Conservation (phyloP, 2,329 filamentous ascomycete species). For the Trichoderma gracile region DNA sequence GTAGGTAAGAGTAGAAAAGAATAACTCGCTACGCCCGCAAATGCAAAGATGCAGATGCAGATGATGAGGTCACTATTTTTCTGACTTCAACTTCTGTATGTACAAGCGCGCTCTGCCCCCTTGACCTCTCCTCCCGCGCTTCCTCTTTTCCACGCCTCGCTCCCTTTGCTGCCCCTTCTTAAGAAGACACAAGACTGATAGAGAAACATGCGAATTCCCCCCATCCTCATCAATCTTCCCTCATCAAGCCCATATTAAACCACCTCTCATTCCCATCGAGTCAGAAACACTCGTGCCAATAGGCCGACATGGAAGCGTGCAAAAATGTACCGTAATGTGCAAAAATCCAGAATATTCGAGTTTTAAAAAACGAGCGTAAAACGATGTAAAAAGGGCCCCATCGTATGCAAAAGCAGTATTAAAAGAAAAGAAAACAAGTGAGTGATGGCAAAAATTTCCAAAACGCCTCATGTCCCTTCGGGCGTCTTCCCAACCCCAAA, state of each 20-base stretch:
- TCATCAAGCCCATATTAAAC: conserved; percentile 6
- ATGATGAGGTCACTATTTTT: too few relatives aligned
- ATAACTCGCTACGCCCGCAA: conserved; percentile 10
- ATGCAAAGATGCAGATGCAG: conserved; percentile 14
- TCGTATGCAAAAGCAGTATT: conserved; percentile 24
- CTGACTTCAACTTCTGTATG: too few relatives aligned
- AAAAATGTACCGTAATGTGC: conserved; percentile 2
- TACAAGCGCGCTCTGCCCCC: conserved; percentile 18
- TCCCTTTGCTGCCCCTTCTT: too few relatives aligned
- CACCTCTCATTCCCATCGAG: background rate
- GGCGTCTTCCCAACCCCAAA: conserved; percentile 7
- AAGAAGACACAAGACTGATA: too few relatives aligned
- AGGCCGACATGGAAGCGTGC: too few relatives aligned
- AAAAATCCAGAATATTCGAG: conserved; percentile 5
- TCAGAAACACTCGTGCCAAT: background rate
- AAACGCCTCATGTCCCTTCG: conserved; percentile 21
- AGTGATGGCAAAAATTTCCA: conserved; percentile 19
- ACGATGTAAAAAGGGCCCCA: background rate
- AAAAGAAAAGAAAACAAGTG: background rate
- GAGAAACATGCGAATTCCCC: too few relatives aligned
- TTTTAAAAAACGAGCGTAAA: background rate
- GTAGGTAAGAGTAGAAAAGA: too few relatives aligned
- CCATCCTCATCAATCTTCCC: background rate
- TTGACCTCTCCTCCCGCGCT: too few relatives aligned
- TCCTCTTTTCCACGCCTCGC: too few relatives aligned